Evolutionary conservation across 352 stramenopile genomes (phyloP).

Genomic region (Pythium apleroticum): DNA sequence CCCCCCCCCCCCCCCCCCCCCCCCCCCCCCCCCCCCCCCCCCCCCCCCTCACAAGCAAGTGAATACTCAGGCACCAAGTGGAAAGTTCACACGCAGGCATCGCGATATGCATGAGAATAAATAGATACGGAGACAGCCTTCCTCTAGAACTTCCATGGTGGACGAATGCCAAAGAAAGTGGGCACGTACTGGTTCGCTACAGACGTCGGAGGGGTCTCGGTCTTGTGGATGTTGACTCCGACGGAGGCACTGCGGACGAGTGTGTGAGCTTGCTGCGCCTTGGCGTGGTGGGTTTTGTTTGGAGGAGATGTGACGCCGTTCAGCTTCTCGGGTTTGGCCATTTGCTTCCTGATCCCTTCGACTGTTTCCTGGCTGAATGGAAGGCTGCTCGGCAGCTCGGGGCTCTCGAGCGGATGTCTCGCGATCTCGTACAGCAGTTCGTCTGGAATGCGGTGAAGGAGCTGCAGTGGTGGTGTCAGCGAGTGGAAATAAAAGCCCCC

Average conservation of each 20-base stretch:
- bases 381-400: constrained; percentile 54
- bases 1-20: too few species aligned
- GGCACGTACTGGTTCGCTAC: constrained; percentile 10
- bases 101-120: constrained; percentile 1
- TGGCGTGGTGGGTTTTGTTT: neutral
- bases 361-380: constrained; percentile 57
- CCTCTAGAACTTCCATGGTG: constrained; percentile 26
- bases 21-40: too few species aligned
- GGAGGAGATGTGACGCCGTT: neutral
- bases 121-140: constrained; percentile 12
- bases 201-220: neutral
- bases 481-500: neutral
- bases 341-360: constrained; percentile 41
- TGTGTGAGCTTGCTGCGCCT: neutral
- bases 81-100: neutral
- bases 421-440: constrained; percentile 87
- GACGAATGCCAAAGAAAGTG: constrained; percentile 18
- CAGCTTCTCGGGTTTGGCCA: constrained; percentile 7
- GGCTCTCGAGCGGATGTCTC: constrained; percentile 75
- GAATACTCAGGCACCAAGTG: neutral
- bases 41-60: too few species aligned
- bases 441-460: constrained; percentile 85
- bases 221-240: constrained; percentile 1
- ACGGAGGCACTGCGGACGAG: constrained; percentile 10
- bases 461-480: constrained; percentile 23